Evolutionary conservation across 306 rosid species (phyloP).

Genomic region (Lathyrus aphaca): DNA sequence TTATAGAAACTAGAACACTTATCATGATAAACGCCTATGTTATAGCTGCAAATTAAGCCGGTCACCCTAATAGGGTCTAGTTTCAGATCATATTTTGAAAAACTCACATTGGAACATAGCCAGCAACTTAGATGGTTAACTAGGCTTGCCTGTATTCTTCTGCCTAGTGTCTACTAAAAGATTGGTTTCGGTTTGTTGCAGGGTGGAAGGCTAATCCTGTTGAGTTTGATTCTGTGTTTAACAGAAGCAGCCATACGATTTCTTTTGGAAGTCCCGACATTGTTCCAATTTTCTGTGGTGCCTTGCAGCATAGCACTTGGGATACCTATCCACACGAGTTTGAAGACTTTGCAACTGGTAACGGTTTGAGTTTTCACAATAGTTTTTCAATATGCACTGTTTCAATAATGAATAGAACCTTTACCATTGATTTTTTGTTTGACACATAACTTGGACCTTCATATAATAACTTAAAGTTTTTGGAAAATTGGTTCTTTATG

Average conservation of each 20-base stretch:
- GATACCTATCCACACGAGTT: slow-evolving; percentile 76
- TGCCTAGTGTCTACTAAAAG: slow-evolving; percentile 35
- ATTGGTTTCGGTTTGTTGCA: slow-evolving; percentile 43
- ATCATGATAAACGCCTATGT: too few relatives aligned
- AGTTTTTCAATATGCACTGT: slow-evolving; percentile 18
- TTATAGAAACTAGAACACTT: too few relatives aligned
- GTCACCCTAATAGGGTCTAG: too few relatives aligned
- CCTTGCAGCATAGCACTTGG: slow-evolving; percentile 87
- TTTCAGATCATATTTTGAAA: background rate
- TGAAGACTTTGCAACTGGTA: slow-evolving; percentile 94
- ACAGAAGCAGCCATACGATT: slow-evolving; percentile 75
- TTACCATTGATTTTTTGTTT: background rate
- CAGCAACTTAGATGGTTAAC: slow-evolving; percentile 4
- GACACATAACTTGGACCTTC: background rate
- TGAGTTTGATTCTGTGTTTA: slow-evolving; percentile 89
- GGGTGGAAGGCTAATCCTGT: slow-evolving; percentile 98
- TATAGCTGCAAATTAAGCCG: too few relatives aligned
- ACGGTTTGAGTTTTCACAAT: slow-evolving; percentile 54
- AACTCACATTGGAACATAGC: background rate
- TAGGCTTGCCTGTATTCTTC: slow-evolving; percentile 21
- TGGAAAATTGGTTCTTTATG: slow-evolving; percentile 17
- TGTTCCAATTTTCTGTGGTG: slow-evolving; percentile 85
- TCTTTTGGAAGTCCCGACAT: slow-evolving; percentile 90
- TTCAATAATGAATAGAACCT: slow-evolving; percentile 24
- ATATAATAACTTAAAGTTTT: background rate